Conservation (phyloP, 1,284 basidiomycete genomes). For the Mycena sp. region DNA sequence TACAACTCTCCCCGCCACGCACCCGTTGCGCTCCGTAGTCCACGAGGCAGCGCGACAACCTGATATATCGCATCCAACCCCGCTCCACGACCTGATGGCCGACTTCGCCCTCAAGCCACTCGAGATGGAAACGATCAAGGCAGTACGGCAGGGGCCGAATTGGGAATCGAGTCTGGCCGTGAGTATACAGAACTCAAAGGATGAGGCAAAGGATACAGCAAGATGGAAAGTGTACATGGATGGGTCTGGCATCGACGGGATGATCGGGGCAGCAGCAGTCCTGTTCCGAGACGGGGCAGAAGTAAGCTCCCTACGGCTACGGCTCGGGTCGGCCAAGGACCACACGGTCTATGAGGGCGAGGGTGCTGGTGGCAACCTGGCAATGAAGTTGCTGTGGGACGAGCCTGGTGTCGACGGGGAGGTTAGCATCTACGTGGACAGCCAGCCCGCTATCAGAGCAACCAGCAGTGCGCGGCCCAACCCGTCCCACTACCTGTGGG, state of each 20-base stretch:
- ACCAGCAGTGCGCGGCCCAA: background rate
- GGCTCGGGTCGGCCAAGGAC: conserved; percentile 31
- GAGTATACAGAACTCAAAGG: background rate
- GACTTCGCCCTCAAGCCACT: conserved; percentile 14
- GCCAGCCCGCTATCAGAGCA: conserved; percentile 30
- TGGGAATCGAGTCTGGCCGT: background rate
- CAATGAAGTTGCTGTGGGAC: conserved; percentile 21
- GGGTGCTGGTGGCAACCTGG: conserved; percentile 32
- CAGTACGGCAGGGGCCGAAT: background rate
- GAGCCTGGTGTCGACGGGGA: background rate
- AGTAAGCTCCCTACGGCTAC: conserved; percentile 1
- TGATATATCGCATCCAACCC: background rate
- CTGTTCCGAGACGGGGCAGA: conserved; percentile 21
- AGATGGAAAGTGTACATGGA: conserved; percentile 40
- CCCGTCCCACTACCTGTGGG: conserved; percentile 2
- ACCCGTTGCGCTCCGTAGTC: conserved; percentile 41
- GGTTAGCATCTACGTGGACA: conserved; percentile 27
- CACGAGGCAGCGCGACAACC: conserved; percentile 4
- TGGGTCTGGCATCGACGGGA: conserved; percentile 39
- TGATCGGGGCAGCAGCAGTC: conserved; percentile 42
- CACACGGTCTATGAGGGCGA: conserved; percentile 42
- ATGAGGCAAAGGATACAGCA: conserved; percentile 22
- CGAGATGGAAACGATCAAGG: conserved; percentile 32
- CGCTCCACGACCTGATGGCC: conserved; percentile 32
- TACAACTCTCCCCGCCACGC: conserved; percentile 40